Evolutionary conservation across 768 basidiomycete genomes (phyloP).

Genomic region (Cystofilobasidium ferigula): DNA sequence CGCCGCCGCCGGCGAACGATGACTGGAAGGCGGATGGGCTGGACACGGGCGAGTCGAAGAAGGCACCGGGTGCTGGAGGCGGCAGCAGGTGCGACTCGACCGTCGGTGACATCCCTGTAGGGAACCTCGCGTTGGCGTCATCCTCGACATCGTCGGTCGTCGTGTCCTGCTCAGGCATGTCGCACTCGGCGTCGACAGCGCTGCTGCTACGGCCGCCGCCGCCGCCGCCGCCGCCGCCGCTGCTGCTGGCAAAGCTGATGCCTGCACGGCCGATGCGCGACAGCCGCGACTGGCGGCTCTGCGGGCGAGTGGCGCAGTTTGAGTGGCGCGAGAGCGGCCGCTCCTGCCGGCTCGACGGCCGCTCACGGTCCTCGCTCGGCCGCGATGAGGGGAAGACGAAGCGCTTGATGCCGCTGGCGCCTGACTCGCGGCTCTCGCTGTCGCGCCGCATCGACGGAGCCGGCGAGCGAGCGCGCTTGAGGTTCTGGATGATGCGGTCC

Average conservation of each 20-base stretch:
- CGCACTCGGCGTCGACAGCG: no score
- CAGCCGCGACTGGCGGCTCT: neutral
- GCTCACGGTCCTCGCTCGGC: neutral
- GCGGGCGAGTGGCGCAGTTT: neutral
- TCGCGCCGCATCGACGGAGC: neutral
- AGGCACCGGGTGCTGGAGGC: neutral
- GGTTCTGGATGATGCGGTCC: neutral
- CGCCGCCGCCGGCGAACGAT: neutral
- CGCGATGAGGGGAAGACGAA: neutral
- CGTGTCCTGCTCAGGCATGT: no score
- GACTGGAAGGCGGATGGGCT: neutral
- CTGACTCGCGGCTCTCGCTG: neutral
- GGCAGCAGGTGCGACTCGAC: no score
- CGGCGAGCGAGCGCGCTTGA: neutral
- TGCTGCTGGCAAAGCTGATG: neutral
- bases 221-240: neutral
- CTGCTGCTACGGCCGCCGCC: neutral
- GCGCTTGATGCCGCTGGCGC: neutral
- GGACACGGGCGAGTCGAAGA: neutral
- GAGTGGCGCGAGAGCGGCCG: slow-evolving; percentile 14
- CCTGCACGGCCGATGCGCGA: neutral
- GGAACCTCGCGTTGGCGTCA: no score
- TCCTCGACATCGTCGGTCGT: no score
- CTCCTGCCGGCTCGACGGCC: neutral
- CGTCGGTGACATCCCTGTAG: no score